Evolutionary conservation across 2,329 filamentous ascomycete genomes (phyloP).

Genomic region (Fusarium sp.): DNA sequence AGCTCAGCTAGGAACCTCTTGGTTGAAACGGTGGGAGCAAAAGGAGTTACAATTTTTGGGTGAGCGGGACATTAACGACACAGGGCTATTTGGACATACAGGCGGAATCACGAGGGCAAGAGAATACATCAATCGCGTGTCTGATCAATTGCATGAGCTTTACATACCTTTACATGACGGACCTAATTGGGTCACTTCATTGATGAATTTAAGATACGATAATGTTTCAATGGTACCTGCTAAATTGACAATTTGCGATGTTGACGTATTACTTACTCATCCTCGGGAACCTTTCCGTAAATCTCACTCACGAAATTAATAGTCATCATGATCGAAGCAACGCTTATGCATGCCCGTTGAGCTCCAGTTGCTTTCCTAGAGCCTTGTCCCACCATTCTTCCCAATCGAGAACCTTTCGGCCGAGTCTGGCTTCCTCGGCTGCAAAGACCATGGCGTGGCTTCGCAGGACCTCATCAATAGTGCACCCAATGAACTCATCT

Average conservation of each 20-base stretch:
- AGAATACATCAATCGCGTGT: slow-evolving; percentile 23
- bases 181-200: slow-evolving; percentile 17
- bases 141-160: slow-evolving; percentile 21
- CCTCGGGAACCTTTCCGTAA: not conserved
- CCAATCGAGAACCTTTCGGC: slow-evolving; percentile 79
- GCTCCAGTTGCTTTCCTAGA: slow-evolving; percentile 42
- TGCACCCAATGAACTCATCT: slow-evolving; percentile 79
- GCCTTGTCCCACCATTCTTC: slow-evolving; percentile 74
- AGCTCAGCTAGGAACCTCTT: slow-evolving; percentile 41
- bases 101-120: slow-evolving; percentile 2
- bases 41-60: slow-evolving; percentile 13
- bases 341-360: not conserved
- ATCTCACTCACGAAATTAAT: not conserved
- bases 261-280: not conserved
- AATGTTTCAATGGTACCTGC: slow-evolving; percentile 4
- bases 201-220: slow-evolving; percentile 21
- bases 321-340: not conserved
- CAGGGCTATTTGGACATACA: slow-evolving; percentile 15
- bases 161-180: slow-evolving; percentile 35
- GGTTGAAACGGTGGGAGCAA: slow-evolving; percentile 3
- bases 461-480: slow-evolving; percentile 84
- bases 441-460: slow-evolving; percentile 95
- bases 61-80: not conserved
- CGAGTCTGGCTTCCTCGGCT: slow-evolving; percentile 83
- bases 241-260: not conserved